A percentile compares a stretch with the other conserved stretches of the same genome.
phyloP scores from a whole-genome alignment of 2,329 filamentous ascomycete species.

The Leptographium wingfieldii region DNA sequence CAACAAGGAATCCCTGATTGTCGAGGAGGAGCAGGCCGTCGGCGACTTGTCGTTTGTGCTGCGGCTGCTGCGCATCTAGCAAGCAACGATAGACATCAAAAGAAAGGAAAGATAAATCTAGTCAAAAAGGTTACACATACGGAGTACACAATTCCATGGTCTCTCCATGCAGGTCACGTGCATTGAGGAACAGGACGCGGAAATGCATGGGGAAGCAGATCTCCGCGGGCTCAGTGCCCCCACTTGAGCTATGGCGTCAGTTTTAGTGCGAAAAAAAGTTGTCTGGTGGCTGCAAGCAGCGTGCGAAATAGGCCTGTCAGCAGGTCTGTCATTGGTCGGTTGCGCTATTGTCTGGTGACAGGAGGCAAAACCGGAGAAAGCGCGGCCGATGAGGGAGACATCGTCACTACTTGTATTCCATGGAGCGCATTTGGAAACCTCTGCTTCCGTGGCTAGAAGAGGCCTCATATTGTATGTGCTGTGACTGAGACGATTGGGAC shows the following conservation, averaged over 20 bases:
- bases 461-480: neutral
- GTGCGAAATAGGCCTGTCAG: neutral
- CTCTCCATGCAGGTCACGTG: neutral
- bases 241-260: conserved; percentile 12
- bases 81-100: neutral
- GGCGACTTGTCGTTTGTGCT: conserved; percentile 13
- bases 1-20: conserved; percentile 47
- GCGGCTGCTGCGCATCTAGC: conserved; percentile 9
- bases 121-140: too few species aligned
- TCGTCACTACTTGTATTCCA: neutral
- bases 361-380: neutral
- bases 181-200: neutral
- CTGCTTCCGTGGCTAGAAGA: neutral
- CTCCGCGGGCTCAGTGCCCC: neutral
- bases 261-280: conserved; percentile 6
- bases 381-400: neutral
- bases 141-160: too few species aligned
- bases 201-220: neutral
- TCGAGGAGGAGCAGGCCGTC: conserved; percentile 58
- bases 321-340: neutral
- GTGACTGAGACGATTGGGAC: neutral
- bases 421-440: neutral
- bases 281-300: neutral
- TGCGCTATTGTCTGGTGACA: neutral
- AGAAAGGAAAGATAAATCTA: neutral